Conservation (phyloP, 2,329 filamentous ascomycete genomes). For the Aspergillus sp. region DNA sequence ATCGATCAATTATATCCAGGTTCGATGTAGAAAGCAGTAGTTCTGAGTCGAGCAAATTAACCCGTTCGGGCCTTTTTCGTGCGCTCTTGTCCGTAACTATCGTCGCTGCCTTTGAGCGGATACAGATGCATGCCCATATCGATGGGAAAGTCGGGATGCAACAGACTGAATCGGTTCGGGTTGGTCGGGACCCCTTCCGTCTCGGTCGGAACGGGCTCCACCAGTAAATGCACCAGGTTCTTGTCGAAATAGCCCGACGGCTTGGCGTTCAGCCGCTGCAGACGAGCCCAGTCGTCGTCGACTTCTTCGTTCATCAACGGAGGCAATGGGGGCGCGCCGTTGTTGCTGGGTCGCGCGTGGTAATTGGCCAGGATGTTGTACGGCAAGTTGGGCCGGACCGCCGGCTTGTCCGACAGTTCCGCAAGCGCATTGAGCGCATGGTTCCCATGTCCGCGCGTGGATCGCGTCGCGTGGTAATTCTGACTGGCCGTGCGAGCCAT, state of each 20-base stretch:
- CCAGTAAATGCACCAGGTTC: conserved; percentile 39
- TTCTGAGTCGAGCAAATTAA: neutral
- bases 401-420: conserved; percentile 54
- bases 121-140: conserved; percentile 45
- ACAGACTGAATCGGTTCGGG: conserved; percentile 36
- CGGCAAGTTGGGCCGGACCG: conserved; percentile 45
- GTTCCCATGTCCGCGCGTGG: conserved; percentile 52
- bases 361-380: conserved; percentile 49
- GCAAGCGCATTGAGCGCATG: conserved; percentile 55
- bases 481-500: conserved; percentile 63
- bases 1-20: neutral
- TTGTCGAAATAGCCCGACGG: conserved; percentile 43
- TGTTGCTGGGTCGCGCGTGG: conserved; percentile 43
- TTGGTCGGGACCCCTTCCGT: conserved; percentile 32
- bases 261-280: conserved; percentile 40
- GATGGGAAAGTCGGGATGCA: conserved; percentile 47
- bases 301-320: conserved; percentile 48
- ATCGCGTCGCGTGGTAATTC: conserved; percentile 56
- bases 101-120: conserved; percentile 22
- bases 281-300: conserved; percentile 45
- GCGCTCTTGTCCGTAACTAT: neutral
- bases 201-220: conserved; percentile 32
- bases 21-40: neutral
- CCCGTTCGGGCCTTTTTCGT: neutral
- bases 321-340: conserved; percentile 41